Percentiles rank a stretch among this genome's conserved stretches.
Conservation (phyloP, 2,329 filamentous ascomycete genomes). For the Aspergillus jensenii region DNA sequence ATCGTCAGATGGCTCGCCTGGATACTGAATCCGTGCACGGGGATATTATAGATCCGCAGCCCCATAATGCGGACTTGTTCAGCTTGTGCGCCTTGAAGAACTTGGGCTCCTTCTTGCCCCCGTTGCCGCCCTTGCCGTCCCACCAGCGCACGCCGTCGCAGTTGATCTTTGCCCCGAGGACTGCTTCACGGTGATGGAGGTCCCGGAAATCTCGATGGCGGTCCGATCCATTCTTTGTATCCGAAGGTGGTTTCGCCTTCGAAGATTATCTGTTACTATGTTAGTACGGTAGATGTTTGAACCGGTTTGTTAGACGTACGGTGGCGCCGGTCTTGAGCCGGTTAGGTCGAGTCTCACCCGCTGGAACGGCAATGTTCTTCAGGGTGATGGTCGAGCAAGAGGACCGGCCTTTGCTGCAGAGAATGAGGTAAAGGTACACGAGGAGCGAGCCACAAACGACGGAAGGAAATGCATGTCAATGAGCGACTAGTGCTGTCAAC, state of each 20-base stretch:
- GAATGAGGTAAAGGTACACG: constrained; percentile 33
- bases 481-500: no score
- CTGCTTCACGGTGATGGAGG: constrained; percentile 50
- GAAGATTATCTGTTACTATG: constrained; percentile 54
- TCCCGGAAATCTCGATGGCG: constrained; percentile 63
- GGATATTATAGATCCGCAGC: constrained; percentile 34
- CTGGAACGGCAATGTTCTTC: constrained; percentile 35
- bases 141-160: constrained; percentile 60
- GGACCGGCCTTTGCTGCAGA: constrained; percentile 24
- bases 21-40: constrained; percentile 38
- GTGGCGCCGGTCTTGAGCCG: constrained; percentile 32
- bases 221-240: constrained; percentile 65
- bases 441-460: constrained; percentile 9
- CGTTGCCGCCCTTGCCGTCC: constrained; percentile 61
- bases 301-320: constrained; percentile 15
- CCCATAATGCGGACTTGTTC: constrained; percentile 29
- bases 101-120: constrained; percentile 64
- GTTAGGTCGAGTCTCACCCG: constrained; percentile 38
- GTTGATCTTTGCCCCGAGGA: constrained; percentile 53
- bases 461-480: no score
- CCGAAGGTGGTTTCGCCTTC: constrained; percentile 66
- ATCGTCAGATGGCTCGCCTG: constrained; percentile 53
- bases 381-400: constrained; percentile 42
- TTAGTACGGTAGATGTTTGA: neutral
- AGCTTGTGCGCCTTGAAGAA: constrained; percentile 54